Evolutionary conservation across 208 protist genomes (phyloP), one percentile per base, ranked within the genome.

Genomic region (Crithidia acanthocephali): DNA sequence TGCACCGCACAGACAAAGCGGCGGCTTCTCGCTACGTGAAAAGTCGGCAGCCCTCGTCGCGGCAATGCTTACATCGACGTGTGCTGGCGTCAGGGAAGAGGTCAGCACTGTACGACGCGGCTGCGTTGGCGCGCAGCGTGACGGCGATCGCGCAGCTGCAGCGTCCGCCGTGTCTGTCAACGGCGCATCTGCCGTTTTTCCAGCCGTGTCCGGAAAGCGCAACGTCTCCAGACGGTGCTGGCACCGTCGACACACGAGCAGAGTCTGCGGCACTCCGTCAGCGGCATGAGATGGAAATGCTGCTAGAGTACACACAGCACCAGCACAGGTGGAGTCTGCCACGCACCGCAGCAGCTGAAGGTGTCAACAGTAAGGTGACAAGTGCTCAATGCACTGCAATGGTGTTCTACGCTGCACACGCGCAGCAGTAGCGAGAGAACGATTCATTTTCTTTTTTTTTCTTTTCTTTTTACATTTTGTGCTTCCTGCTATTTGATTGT

Each of bases 241-340:
- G 8, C 9, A 3, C n/a, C 23, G 1, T 22, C 3, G 48, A 8
- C 20, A 11, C n/a, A n/a, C n/a, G 5, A 23, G 8, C 48, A 28
- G 23, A 30, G 48, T 22, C 52, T 32, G 15, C 22, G 22, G 15
- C 8, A 7, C 52, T 58, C 16, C 30, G 15, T 32, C 28, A 23
- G 9, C 48, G 22, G 23, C 52, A 23, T 11, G 52, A 58, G 28
- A n/a, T 58, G 28, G 52, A 58, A 22, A 32, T n/a, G 52, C 16
- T 58, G 52, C 23, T 58, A 2, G 27, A 58, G 27, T 58, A 58
- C 52, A 32, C 52, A 20, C 52, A 37, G 13, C 52, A 35, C n/a
- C 3, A 22, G 50, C 50, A 30, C 11, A 11, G 48, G 20, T 15
- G 16, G n/a, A 10, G 20, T 23, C 4, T 30, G 23, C 4, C 1